Conservation (phyloP, 2,329 filamentous ascomycete species). For the Neofusicoccum kwambonambiense region DNA sequence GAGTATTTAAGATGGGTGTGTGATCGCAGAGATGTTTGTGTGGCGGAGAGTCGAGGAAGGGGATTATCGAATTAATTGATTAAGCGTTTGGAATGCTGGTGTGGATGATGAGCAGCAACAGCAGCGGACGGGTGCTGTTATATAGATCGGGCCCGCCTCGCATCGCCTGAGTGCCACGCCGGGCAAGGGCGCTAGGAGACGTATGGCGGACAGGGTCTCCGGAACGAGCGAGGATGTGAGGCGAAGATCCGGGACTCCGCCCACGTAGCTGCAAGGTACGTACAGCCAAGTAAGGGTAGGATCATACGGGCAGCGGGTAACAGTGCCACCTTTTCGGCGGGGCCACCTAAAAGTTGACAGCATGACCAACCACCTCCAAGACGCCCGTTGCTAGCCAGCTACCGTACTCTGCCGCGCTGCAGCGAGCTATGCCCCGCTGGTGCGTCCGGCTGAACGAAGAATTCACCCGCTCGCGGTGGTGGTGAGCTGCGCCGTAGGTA, state of each 20-base stretch:
- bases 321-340: neutral
- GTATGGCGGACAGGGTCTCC: neutral
- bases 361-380: neutral
- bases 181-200: neutral
- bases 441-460: too few species aligned
- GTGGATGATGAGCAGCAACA: neutral
- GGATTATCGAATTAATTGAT: slow-evolving; percentile 3
- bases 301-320: neutral
- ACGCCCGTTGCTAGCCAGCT: neutral
- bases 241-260: slow-evolving; percentile 1
- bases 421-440: neutral
- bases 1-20: neutral
- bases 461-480: neutral
- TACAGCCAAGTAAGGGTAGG: neutral
- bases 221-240: neutral
- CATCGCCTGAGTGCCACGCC: too few species aligned
- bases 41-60: too few species aligned
- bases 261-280: slow-evolving; percentile 8
- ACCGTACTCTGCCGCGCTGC: neutral
- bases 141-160: neutral
- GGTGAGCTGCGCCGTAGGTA: neutral
- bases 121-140: neutral
- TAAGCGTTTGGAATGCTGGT: neutral
- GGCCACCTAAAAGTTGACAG: neutral
- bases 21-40: too few species aligned